Base-by-base conservation (phyloP, 495 filamentous ascomycete genomes). In the Aspergillus conjunctus region DNA sequence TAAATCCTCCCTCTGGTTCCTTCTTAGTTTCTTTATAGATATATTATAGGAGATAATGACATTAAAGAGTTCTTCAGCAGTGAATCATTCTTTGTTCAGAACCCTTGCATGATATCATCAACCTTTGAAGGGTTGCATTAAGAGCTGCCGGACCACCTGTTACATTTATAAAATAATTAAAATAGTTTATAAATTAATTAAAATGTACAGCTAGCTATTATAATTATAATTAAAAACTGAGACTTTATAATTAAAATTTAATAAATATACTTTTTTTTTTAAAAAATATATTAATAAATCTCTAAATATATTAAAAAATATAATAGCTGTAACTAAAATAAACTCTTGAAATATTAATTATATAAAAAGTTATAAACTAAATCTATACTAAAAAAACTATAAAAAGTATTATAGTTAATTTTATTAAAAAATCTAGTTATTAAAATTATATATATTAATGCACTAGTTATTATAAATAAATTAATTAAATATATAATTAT, bases 141-240 rank as follows among this genome's bases (percentile, higher is more conserved):
- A n/a, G n/a, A n/a, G n/a, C n/a, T n/a, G n/a, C n/a, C n/a, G n/a
- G n/a, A n/a, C n/a, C n/a, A n/a, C n/a, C n/a, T n/a, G n/a, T n/a
- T n/a, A n/a, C n/a, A n/a, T n/a, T n/a, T n/a, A n/a, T n/a, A 53
- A 44, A 39, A 33, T 33, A 30, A 60, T 41, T 44, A 30, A 54
- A n/a, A 54, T 60, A 41, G 33, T 21, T 45, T 2, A 65, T 55
- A 30, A 44, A 45, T 56, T 48, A 46, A 57, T 20, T 57, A 33
- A 34, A 22, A 54, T 41, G 21, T n/a, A 20, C 4, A 41, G 10
- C 32, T 55, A 11, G 39, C 12, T 53, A 50, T 48, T 49, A 59
- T 51, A 63, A 55, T 37, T 44, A 56, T 39, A 11, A 52, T 43
- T 22, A 53, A 54, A 2, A 26, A 26, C 5, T 26, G 5, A 2